phyloP scores from a whole-genome alignment of 306 rosid species.

The Inga leiocalycina region DNA sequence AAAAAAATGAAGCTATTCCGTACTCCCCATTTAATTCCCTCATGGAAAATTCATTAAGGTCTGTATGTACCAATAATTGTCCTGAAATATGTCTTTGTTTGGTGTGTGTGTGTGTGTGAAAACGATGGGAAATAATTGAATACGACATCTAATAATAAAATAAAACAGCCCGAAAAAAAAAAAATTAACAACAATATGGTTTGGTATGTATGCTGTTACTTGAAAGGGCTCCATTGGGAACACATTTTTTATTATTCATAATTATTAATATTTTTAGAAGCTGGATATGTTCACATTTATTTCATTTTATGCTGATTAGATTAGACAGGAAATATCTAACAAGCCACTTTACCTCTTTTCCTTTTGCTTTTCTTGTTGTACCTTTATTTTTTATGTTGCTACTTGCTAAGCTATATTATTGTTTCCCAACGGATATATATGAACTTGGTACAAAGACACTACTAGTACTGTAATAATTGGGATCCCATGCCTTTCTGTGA shows the following conservation, averaged over 20 bases:
- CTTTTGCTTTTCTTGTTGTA: not conserved
- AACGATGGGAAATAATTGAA: not conserved
- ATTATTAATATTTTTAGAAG: not conserved
- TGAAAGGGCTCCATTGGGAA: too few relatives aligned
- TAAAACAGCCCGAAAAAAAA: not conserved
- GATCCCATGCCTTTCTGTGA: not conserved
- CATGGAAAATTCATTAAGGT: not conserved
- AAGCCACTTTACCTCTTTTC: not conserved
- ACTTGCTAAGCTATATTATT: not conserved
- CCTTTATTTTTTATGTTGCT: conserved; percentile 9
- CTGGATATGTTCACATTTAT: not conserved
- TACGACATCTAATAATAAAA: not conserved
- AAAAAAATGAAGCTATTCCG: not conserved
- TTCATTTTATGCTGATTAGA: not conserved
- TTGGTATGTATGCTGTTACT: not conserved
- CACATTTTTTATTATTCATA: too few relatives aligned
- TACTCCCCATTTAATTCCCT: too few relatives aligned
- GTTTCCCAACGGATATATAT: not conserved
- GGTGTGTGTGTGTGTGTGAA: not conserved
- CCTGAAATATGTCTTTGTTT: not conserved
- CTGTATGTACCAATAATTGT: not conserved
- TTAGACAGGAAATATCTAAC: not conserved
- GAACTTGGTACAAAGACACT: not conserved
- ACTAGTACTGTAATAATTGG: not conserved
- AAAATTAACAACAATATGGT: not conserved